Base-by-base conservation (phyloP, 2,329 filamentous ascomycete species). In the Eutypa lata region DNA sequence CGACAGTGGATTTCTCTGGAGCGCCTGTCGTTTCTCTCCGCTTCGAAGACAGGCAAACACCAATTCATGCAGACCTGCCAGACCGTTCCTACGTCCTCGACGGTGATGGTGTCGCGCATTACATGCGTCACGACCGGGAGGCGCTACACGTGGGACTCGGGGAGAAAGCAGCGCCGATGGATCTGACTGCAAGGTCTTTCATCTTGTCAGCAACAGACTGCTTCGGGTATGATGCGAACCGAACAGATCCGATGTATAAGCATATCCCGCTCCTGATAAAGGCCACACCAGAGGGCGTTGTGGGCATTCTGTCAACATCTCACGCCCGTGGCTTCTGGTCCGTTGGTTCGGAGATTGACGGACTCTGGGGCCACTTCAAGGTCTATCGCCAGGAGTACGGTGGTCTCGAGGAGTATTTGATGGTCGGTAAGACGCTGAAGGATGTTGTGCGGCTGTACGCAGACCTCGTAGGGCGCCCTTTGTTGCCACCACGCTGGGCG, bases 351-450 rank as follows among this genome's bases (percentile, higher is more conserved):
- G 87, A 90, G 67, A 86, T 90, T 69, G 88, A 91, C 62, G 87
- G 87, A 26, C 80, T 90, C 71, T 90, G 87, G 86, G 87, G 87
- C 0, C 81, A 80, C 53, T 90, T 84, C 78, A 90, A 90, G 66
- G 84, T 88, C 19, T 89, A 88, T 61, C 79, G 87, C 7, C 87
- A 90, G 67, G 84, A 88, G 54, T 80, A 86, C 57, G 87, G 88
- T 21, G 88, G 88, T 0, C 73, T 90, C 0, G 87, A 90, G 63
- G 81, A 89, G 69, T 90, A 89, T 58, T 73, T 85, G 21, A 81
- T 90, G 47, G 76, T 88, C 1, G 87, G 87, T 13, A 77, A 77
- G 59, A 89, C 84, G 0, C 70, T 89, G 3, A 77, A 81, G 54
- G 87, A 89, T 2, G 80, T 90, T 1, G 83, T 90, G 0, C 75